Evolutionary conservation across 495 filamentous ascomycete species (phyloP), one percentile per base, ranked within the genome.

Genomic region (Talaromyces ruber): DNA sequence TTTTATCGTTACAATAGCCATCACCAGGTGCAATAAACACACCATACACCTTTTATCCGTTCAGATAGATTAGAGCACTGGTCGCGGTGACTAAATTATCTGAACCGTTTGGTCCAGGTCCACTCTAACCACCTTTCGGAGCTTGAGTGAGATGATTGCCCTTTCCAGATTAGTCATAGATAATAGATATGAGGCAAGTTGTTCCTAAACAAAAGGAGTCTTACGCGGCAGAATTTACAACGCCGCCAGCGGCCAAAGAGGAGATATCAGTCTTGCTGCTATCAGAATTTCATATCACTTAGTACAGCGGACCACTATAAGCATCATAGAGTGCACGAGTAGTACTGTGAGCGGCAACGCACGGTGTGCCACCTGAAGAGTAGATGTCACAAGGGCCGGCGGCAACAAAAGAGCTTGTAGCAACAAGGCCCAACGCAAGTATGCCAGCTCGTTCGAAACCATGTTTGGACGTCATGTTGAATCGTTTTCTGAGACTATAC

Each of bases 331-430:
- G 67, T 58, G 81, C 80, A n/a, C 82, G 81, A 67, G 81, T 84
- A 62, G 81, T 84, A 70, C 81, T 81, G 71, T 85, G 82, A 0
- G 82, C 82, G 1, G 82, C 82, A 58, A 85, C 64, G 63, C 82
- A 85, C 55, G 82, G 80, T 6, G 81, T 82, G 65, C 72, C 71
- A 7, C 80, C 80, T 1, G 78, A 71, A 29, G 74, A 43, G 71
- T 84, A 85, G 64, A 85, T 73, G 59, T 85, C 82, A 59, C 82
- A 85, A 26, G 82, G 82, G 12, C 72, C 80, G 34, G 81, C 81
- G 16, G 68, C 63, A 34, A 77, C 79, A 47, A 82, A 67, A 26
- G 77, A 73, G 57, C 61, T 65, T 18, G 69, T 69, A 64, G 68
- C 73, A 55, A 71, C 63, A 52, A 82, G 73, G 39, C 74, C 70